These are phyloP conservation scores for Globisporangium apiculatum DNA, from an alignment of 352 stramenopile genomes.

Conservation along the genomic window DNA sequence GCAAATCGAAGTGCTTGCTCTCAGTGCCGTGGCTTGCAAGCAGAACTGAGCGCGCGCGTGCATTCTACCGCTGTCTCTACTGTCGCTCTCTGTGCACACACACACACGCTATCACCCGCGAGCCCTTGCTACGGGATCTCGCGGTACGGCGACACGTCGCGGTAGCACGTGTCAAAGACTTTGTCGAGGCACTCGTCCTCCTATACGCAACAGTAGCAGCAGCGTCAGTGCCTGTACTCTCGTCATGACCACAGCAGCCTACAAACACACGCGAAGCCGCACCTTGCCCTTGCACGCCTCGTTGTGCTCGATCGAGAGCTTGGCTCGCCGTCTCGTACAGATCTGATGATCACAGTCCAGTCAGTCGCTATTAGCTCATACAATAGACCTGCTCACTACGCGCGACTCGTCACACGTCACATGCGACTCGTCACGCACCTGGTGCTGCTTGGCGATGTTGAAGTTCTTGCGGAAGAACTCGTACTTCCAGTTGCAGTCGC, in stretches of 20 bases:
- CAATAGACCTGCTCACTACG: too few relatives aligned
- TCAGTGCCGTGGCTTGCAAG: too few relatives aligned
- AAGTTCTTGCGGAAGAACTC: conserved; percentile 91
- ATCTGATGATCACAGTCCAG: conserved; percentile 21
- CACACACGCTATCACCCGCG: neutral
- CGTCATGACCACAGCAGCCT: too few relatives aligned
- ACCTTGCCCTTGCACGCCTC: conserved; percentile 72
- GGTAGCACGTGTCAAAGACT: conserved; percentile 81
- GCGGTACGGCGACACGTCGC: conserved; percentile 72
- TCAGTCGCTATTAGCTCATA: too few relatives aligned
- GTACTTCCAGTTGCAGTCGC: conserved; percentile 89
- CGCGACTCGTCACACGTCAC: too few relatives aligned
- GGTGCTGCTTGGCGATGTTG: conserved; percentile 85
- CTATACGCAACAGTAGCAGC: conserved; percentile 13
- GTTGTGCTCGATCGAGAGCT: conserved; percentile 75
- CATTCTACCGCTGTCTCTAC: neutral
- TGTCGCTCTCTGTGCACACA: neutral
- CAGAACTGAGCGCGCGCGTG: too few relatives aligned
- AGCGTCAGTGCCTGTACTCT: neutral
- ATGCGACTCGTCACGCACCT: conserved; percentile 25
- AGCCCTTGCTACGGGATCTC: conserved; percentile 57
- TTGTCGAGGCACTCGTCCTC: conserved; percentile 83
- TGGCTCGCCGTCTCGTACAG: conserved; percentile 86
- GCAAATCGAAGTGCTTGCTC: too few relatives aligned
- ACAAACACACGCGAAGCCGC: conserved; percentile 1